A percentile compares a stretch with the other conserved stretches of the same genome.
These are phyloP conservation scores for Cladosporium halotolerans DNA, from an alignment of 2,329 filamentous ascomycete genomes.

Conservation along the genomic window DNA sequence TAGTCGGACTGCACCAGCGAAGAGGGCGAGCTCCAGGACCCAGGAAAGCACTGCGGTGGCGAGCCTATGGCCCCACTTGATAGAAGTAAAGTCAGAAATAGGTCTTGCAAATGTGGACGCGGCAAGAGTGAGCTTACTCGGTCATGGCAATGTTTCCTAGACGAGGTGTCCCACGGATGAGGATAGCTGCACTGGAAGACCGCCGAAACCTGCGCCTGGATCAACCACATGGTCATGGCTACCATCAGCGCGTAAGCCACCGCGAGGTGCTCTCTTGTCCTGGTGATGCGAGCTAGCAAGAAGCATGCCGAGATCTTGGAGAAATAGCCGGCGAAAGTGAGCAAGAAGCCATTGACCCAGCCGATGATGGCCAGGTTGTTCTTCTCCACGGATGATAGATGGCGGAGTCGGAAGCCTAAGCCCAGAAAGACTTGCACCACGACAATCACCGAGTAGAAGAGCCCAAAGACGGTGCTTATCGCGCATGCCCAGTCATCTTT, in stretches of 20 bases:
- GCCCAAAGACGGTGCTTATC: constrained; percentile 20
- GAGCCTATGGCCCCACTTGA: constrained; percentile 18
- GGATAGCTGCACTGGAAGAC: constrained; percentile 23
- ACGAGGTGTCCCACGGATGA: constrained; percentile 18
- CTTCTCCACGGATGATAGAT: constrained; percentile 2
- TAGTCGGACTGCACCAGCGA: constrained; percentile 19
- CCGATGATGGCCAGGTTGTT: constrained; percentile 13
- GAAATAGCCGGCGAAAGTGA: constrained; percentile 15
- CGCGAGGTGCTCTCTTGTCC: constrained; percentile 14
- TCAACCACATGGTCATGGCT: constrained; percentile 15
- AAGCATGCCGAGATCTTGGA: constrained; percentile 23
- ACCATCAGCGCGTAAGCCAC: constrained; percentile 16
- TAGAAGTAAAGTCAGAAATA: too few species aligned
- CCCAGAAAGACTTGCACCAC: constrained; percentile 20
- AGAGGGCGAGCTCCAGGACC: constrained; percentile 19
- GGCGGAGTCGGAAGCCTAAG: constrained; percentile 15
- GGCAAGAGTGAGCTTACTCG: constrained; percentile 3
- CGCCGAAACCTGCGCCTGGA: constrained; percentile 14
- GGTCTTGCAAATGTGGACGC: too few species aligned
- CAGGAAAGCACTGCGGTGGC: constrained; percentile 15
- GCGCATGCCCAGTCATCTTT: constrained; percentile 24
- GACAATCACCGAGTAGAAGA: constrained; percentile 15
- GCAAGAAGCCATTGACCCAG: constrained; percentile 18
- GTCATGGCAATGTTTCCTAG: constrained; percentile 15
- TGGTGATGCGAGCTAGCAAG: constrained; percentile 23